Evolutionary conservation across 805 yeast species (phyloP).

Genomic region (Naumovozyma baii): DNA sequence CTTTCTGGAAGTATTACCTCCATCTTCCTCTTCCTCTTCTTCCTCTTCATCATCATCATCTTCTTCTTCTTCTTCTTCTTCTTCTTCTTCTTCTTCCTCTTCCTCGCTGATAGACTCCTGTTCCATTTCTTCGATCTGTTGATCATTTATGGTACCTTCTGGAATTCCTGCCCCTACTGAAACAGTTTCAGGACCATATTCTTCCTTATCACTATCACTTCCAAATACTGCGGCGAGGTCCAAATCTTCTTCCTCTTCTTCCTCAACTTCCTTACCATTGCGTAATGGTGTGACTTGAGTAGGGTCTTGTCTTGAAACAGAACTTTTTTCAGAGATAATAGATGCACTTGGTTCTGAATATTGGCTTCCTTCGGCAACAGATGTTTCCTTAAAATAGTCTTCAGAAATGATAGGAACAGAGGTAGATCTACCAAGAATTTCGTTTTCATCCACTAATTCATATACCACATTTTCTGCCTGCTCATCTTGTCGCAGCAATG

Average conservation of each 20-base stretch:
- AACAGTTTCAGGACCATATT: neutral
- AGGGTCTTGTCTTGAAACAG: neutral
- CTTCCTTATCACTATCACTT: slow-evolving; percentile 29
- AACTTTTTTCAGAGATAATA: no score
- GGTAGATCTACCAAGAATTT: slow-evolving; percentile 22
- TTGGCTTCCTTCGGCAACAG: slow-evolving; percentile 17
- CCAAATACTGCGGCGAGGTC: slow-evolving; percentile 50
- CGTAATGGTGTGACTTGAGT: neutral
- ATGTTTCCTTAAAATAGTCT: slow-evolving; percentile 2
- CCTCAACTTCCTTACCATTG: slow-evolving; percentile 17
- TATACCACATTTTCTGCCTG: slow-evolving; percentile 75
- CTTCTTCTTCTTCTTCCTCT: slow-evolving; percentile 34
- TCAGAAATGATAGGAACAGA: slow-evolving; percentile 7
- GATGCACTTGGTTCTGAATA: slow-evolving; percentile 5
- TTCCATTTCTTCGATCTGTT: slow-evolving; percentile 18
- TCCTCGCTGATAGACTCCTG: slow-evolving; percentile 28
- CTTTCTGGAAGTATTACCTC: slow-evolving; percentile 41
- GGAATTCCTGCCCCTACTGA: neutral
- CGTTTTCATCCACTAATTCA: slow-evolving; percentile 57
- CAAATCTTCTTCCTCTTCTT: slow-evolving; percentile 41
- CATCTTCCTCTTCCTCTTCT: slow-evolving; percentile 43
- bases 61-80: slow-evolving; percentile 39
- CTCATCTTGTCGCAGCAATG: slow-evolving; percentile 61
- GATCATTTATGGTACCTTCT: neutral
- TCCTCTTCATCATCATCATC: slow-evolving; percentile 38